Percentiles rank a stretch among this genome's conserved stretches.
These are phyloP conservation scores for Melaleuca quinquenervia DNA, from an alignment of 345 rosid genomes.

Conservation along the genomic window DNA sequence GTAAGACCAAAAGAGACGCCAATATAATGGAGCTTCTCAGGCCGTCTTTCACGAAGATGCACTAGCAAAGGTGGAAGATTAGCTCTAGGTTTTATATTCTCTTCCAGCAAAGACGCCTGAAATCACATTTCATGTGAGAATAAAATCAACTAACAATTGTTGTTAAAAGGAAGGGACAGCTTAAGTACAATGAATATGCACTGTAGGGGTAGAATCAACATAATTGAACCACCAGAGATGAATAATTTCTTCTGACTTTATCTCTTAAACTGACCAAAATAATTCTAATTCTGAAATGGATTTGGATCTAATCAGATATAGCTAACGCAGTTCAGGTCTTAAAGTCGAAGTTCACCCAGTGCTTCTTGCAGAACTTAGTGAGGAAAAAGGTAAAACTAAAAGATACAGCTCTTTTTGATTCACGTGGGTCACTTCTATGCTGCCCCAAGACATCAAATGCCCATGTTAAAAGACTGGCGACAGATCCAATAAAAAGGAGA, in stretches of 20 bases:
- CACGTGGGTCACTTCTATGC: background rate
- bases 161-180: background rate
- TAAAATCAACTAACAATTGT: background rate
- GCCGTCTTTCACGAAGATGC: constrained; percentile 60
- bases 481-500: background rate
- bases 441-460: background rate
- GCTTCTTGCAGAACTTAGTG: background rate
- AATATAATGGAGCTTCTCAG: constrained; percentile 82
- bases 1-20: constrained; percentile 99
- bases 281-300: background rate
- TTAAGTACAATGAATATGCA: background rate
- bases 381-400: background rate
- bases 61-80: constrained; percentile 83
- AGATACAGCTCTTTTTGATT: background rate
- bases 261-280: background rate
- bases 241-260: background rate
- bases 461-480: background rate
- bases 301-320: background rate
- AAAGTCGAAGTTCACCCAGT: background rate
- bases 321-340: background rate
- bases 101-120: constrained; percentile 85
- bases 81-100: constrained; percentile 66
- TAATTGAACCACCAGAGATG: background rate
- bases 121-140: background rate
- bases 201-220: background rate